Conservation (phyloP, 1,284 basidiomycete species). For the Cryptococcus amylolentus region DNA sequence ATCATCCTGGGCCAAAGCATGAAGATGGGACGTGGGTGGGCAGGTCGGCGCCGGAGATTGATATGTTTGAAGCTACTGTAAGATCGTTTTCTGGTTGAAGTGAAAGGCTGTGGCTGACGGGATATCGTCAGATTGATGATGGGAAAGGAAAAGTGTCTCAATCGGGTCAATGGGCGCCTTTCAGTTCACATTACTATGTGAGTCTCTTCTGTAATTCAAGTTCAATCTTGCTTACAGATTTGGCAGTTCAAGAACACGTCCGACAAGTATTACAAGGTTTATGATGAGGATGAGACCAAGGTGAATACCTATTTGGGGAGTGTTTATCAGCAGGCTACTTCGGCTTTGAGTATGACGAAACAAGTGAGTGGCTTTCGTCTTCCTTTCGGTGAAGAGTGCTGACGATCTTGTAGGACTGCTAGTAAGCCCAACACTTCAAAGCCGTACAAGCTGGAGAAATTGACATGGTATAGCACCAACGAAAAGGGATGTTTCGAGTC, state of each 20-base stretch:
- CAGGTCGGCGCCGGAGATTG: slow-evolving; percentile 82
- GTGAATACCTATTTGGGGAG: slow-evolving; percentile 58
- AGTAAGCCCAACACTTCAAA: slow-evolving; percentile 24
- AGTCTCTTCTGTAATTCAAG: slow-evolving; percentile 3
- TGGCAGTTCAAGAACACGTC: slow-evolving; percentile 37
- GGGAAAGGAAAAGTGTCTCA: slow-evolving; percentile 42
- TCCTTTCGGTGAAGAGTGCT: neutral
- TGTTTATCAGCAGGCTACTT: slow-evolving; percentile 61
- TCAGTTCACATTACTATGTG: slow-evolving; percentile 41
- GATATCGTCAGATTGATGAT: slow-evolving; percentile 18
- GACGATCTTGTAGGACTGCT: slow-evolving; percentile 29
- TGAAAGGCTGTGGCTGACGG: neutral
- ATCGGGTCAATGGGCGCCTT: slow-evolving; percentile 48
- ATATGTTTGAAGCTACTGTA: slow-evolving; percentile 68
- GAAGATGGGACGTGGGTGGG: slow-evolving; percentile 68
- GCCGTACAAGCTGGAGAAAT: neutral
- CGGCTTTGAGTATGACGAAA: slow-evolving; percentile 33
- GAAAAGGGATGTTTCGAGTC: slow-evolving; percentile 54
- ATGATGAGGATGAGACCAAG: slow-evolving; percentile 50
- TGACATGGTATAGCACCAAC: slow-evolving; percentile 24
- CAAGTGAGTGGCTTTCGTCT: slow-evolving; percentile 17
- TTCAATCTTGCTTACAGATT: neutral
- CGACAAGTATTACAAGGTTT: slow-evolving; percentile 52
- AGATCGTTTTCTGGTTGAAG: slow-evolving; percentile 14
- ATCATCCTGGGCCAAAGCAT: slow-evolving; percentile 73